Conservation (phyloP, 2,329 filamentous ascomycete species). For the Teratosphaeria gauchensis region DNA sequence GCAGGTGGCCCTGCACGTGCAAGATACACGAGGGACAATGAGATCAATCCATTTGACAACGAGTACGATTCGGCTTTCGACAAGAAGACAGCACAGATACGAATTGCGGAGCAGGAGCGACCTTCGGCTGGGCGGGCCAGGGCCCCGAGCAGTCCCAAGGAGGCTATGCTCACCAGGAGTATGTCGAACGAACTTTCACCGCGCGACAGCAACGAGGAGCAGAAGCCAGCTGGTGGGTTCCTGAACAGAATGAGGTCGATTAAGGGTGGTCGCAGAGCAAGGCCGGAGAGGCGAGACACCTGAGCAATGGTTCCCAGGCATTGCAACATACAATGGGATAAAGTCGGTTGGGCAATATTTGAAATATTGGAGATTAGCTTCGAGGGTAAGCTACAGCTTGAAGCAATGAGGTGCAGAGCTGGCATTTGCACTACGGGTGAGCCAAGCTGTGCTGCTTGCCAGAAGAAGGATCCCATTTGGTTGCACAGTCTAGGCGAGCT, state of each 20-base stretch:
- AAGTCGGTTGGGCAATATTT: background rate
- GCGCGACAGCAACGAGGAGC: background rate
- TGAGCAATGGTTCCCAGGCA: background rate
- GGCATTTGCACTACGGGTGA: constrained; percentile 1
- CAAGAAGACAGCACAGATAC: constrained; percentile 52
- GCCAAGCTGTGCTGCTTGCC: background rate
- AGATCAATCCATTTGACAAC: constrained; percentile 62
- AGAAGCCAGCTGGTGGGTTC: constrained; percentile 49
- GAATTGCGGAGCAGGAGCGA: constrained; percentile 37
- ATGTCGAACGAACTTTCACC: constrained; percentile 36
- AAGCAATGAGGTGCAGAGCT: background rate
- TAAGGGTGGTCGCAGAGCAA: constrained; percentile 51
- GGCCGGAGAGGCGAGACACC: constrained; percentile 9
- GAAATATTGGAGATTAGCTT: background rate
- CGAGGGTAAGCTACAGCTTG: background rate
- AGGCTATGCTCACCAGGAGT: constrained; percentile 52
- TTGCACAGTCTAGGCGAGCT: background rate
- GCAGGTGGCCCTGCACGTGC: constrained; percentile 33
- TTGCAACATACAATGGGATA: too few relatives aligned
- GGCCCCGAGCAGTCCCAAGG: constrained; percentile 52
- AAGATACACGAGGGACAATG: constrained; percentile 26
- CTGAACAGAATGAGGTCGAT: constrained; percentile 73
- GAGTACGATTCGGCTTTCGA: constrained; percentile 65
- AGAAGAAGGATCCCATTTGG: background rate
- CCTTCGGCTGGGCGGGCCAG: constrained; percentile 10